A percentile compares a stretch with the other conserved stretches of the same genome.
Conservation (phyloP, 305 asterid genomes). For the Solanum hybrid region DNA sequence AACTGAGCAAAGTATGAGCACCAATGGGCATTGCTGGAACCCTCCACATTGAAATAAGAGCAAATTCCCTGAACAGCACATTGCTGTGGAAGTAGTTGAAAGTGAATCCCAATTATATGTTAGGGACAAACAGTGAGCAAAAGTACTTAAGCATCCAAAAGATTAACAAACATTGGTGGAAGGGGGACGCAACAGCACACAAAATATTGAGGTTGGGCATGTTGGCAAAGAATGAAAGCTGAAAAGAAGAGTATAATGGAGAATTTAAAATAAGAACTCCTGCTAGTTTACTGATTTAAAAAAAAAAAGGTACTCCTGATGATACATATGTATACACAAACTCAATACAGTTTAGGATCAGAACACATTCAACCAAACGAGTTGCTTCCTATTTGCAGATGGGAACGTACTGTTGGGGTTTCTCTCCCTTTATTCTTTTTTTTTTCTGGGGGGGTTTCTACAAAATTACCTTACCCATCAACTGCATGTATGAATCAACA, state of each 20-base stretch:
- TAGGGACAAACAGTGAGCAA: not conserved
- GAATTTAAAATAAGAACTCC: not conserved
- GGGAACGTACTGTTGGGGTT: not conserved
- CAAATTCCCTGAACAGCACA: slow-evolving; percentile 88
- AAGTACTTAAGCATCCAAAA: not conserved
- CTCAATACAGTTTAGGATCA: not conserved
- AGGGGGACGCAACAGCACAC: not conserved
- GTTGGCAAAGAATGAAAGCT: not conserved
- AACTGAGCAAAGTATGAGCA: slow-evolving; percentile 86
- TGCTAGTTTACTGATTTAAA: not conserved
- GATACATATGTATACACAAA: not conserved
- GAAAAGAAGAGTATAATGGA: not conserved
- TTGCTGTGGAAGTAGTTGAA: slow-evolving; percentile 50
- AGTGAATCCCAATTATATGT: slow-evolving; percentile 7
- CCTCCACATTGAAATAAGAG: slow-evolving; percentile 98
- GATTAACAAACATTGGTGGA: not conserved
- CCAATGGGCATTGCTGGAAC: slow-evolving; percentile 90
- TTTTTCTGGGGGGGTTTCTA: no score
- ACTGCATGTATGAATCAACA: not conserved
- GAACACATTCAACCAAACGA: not conserved
- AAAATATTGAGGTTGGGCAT: not conserved
- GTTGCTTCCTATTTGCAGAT: not conserved
- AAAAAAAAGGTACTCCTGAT: not conserved
- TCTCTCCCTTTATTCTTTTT: not conserved
- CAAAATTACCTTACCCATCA: not conserved